These are phyloP conservation scores for Ophiostoma piceae DNA, from an alignment of 2,329 filamentous ascomycete genomes.

Conservation along the genomic window DNA sequence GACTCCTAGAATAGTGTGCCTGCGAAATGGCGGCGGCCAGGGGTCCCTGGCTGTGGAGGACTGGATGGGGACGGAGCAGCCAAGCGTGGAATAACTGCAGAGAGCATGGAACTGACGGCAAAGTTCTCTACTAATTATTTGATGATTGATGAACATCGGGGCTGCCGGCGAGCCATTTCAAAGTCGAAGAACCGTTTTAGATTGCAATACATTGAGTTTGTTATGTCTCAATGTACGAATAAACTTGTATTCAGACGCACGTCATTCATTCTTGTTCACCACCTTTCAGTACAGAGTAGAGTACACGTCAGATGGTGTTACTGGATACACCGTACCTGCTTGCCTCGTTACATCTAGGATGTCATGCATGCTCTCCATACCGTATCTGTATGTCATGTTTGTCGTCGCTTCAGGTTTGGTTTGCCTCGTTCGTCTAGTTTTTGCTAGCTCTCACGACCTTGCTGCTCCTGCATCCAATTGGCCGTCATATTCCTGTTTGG, in stretches of 20 bases:
- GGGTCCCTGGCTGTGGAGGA: neutral
- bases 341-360: constrained; percentile 1
- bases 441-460: neutral
- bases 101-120: neutral
- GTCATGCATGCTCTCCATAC: neutral
- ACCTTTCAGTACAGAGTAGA: neutral
- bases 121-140: neutral
- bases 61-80: constrained; percentile 4
- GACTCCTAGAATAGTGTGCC: neutral
- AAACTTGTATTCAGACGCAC: neutral
- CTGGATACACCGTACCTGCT: neutral
- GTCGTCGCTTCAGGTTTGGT: neutral
- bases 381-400: neutral
- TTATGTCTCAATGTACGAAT: no score
- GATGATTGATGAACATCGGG: constrained; percentile 5
- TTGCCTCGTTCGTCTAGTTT: neutral
- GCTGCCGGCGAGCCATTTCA: constrained; percentile 2
- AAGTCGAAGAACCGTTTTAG: constrained; percentile 9
- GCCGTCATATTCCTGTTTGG: neutral
- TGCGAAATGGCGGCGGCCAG: neutral
- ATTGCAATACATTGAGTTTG: neutral
- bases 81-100: constrained; percentile 8
- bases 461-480: neutral
- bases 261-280: neutral
- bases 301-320: neutral